A percentile compares a stretch with the other conserved stretches of the same genome.
Evolutionary conservation across 108 stramenopile species (phyloP).

Genomic region (Schizochytrium sp.): DNA sequence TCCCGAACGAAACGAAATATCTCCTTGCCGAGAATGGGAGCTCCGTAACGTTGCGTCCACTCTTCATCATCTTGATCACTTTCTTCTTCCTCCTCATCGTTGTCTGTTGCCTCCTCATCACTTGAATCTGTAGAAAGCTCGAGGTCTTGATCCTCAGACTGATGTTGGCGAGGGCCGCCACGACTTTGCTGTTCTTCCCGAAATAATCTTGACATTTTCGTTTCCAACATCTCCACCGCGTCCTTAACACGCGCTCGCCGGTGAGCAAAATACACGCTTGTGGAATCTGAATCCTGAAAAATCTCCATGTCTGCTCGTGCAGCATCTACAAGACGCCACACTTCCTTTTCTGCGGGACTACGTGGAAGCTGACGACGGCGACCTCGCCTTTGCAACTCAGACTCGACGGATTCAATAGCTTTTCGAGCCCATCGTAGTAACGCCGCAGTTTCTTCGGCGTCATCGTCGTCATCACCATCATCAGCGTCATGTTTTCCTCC

Average conservation of each 20-base stretch:
- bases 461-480: neutral
- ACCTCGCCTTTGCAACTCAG: neutral
- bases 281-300: neutral
- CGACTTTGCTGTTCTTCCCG: neutral
- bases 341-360: slow-evolving; percentile 42
- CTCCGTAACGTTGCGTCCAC: neutral
- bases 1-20: neutral
- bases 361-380: neutral
- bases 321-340: slow-evolving; percentile 21
- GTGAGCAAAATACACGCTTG: neutral
- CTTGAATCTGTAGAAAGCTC: neutral
- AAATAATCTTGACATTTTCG: neutral
- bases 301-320: slow-evolving; percentile 43
- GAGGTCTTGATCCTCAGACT: neutral
- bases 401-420: neutral
- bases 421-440: neutral
- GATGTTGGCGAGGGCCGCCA: neutral
- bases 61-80: slow-evolving; percentile 27
- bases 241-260: neutral
- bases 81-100: neutral
- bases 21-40: neutral
- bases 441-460: slow-evolving; percentile 23
- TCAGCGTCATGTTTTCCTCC: neutral
- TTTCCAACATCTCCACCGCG: slow-evolving; percentile 21
- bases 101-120: neutral